Percentiles rank a stretch among this genome's conserved stretches.
Evolutionary conservation across 2,329 filamentous ascomycete genomes (phyloP).

Genomic region (Neodidymelliopsis sp.): DNA sequence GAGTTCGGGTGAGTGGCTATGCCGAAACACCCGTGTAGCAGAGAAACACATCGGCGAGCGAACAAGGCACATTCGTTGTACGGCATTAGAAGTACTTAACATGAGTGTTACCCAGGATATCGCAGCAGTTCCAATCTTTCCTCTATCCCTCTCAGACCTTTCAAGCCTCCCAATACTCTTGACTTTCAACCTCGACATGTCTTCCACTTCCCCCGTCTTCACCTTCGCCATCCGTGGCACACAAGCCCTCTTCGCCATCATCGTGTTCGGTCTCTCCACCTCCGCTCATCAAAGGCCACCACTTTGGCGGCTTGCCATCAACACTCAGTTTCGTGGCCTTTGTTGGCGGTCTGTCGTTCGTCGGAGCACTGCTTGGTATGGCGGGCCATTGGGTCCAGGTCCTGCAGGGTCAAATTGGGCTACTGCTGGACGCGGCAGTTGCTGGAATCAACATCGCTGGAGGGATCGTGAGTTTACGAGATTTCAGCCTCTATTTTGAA

Average conservation of each 20-base stretch:
- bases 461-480: slow-evolving; percentile 34
- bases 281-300: slow-evolving; percentile 28
- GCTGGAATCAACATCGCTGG: slow-evolving; percentile 24
- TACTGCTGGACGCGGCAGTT: slow-evolving; percentile 23
- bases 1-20: neutral
- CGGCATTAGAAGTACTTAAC: neutral
- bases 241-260: slow-evolving; percentile 30
- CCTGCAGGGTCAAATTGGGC: slow-evolving; percentile 23
- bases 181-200: neutral
- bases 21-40: neutral
- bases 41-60: neutral
- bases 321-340: slow-evolving; percentile 26
- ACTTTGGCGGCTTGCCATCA: slow-evolving; percentile 15
- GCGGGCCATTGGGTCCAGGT: slow-evolving; percentile 21
- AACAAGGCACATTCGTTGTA: neutral
- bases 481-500: too few relatives aligned
- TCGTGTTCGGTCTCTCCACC: slow-evolving; percentile 31
- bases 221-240: slow-evolving; percentile 26
- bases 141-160: too few relatives aligned
- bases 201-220: slow-evolving; percentile 4
- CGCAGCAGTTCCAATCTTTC: too few relatives aligned
- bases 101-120: neutral
- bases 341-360: slow-evolving; percentile 24
- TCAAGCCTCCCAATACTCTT: too few relatives aligned
- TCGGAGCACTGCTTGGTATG: slow-evolving; percentile 28